phyloP scores from a whole-genome alignment of 805 yeast species.

The Blastobotrys terrestris region DNA sequence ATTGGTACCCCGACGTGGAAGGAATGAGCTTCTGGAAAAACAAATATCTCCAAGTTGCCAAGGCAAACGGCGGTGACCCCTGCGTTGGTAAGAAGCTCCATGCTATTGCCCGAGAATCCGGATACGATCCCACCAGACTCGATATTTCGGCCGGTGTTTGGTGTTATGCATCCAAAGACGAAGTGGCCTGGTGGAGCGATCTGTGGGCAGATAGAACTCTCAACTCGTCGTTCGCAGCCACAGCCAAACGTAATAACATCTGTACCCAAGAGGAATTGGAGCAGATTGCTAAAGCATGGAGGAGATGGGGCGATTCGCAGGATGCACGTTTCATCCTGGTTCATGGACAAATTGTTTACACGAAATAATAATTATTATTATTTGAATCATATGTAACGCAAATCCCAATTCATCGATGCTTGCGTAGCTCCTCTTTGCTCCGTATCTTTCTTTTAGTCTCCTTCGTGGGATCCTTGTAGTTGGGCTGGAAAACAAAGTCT shows the following conservation, averaged over 20 bases:
- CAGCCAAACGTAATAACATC: conserved; percentile 7
- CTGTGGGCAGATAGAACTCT: conserved; percentile 22
- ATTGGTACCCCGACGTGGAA: conserved; percentile 18
- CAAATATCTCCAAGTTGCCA: conserved; percentile 14
- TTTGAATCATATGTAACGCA: too few relatives aligned
- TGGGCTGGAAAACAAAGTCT: not conserved
- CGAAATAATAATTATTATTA: too few relatives aligned
- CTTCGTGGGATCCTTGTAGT: not conserved
- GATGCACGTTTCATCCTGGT: conserved; percentile 15
- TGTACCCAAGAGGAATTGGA: conserved; percentile 16
- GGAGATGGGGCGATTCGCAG: conserved; percentile 14
- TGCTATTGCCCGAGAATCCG: conserved; percentile 18
- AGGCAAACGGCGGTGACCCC: conserved; percentile 20
- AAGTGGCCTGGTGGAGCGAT: conserved; percentile 19
- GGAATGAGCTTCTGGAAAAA: conserved; percentile 14
- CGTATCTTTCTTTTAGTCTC: not conserved
- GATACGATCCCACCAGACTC: conserved; percentile 9
- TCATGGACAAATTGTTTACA: conserved; percentile 20
- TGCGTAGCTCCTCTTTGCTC: not conserved
- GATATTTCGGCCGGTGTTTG: conserved; percentile 14
- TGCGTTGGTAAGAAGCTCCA: conserved; percentile 16
- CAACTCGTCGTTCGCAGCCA: conserved; percentile 15
- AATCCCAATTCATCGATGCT: too few relatives aligned
- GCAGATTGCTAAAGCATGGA: conserved; percentile 15
- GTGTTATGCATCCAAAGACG: conserved; percentile 17